These are phyloP conservation scores for Agrostemma githago DNA, from an alignment of 148 eudicot genomes.

Conservation along the genomic window DNA sequence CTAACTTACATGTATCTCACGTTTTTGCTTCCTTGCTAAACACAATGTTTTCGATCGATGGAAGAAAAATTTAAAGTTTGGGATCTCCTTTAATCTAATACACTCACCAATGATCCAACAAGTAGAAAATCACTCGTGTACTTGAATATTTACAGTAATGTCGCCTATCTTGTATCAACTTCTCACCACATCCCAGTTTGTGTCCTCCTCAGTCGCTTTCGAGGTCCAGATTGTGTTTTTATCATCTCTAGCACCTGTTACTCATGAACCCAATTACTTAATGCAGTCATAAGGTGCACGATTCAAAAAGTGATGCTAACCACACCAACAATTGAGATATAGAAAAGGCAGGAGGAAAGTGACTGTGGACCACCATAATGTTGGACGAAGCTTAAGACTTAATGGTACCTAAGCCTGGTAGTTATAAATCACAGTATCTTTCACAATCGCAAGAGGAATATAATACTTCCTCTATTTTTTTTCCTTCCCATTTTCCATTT, in stretches of 20 bases:
- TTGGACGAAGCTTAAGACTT: no score
- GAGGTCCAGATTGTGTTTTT: slow-evolving; percentile 43
- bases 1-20: slow-evolving; percentile 18
- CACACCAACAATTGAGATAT: background rate
- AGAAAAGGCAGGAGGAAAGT: background rate
- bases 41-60: background rate
- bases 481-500: no score
- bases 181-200: slow-evolving; percentile 82
- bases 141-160: slow-evolving; percentile 41
- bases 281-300: background rate
- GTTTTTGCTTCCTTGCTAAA: slow-evolving; percentile 19
- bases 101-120: slow-evolving; percentile 23
- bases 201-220: slow-evolving; percentile 66
- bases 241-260: slow-evolving; percentile 62
- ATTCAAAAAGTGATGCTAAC: background rate
- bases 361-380: no score
- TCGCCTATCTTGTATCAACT: slow-evolving; percentile 7
- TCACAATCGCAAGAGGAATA: no score
- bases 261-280: background rate
- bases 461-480: no score
- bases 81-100: slow-evolving; percentile 14
- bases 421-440: no score
- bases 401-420: no score
- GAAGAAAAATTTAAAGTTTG: background rate
- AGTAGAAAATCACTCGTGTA: slow-evolving; percentile 18